Evolutionary conservation across 2,329 filamentous ascomycete species (phyloP), one percentile per base, ranked within the genome.

Genomic region (Neospermospora avenae): DNA sequence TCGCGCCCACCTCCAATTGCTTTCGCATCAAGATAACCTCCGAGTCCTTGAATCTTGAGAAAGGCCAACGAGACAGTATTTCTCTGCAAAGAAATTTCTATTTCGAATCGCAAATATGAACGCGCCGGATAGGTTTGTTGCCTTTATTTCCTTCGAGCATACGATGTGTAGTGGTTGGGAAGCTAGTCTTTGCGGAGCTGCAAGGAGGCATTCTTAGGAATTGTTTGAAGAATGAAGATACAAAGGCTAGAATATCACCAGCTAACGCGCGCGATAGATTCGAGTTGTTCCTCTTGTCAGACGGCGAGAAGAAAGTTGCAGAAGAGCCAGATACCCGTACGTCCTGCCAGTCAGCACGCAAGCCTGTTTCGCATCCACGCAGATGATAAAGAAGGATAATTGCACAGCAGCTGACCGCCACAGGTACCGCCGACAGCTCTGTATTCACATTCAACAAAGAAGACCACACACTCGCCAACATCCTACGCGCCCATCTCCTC

Each of bases 391-490:
- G 39, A 6, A 7, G 4, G 39, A 48, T 18, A 52, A 62, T 20
- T 60, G n/a, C 8, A 41, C 22, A 51, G 20, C 35, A 22, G 18
- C 51, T 61, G 42, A 61, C 24, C 7, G 34, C 54, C 37, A 42
- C 61, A 95, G 92, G 91, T 72, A 92, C 96, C 73, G 91, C 93
- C 22, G 96, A 96, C 74, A 92, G 90, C n/a, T 90, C 91, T 10
- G 90, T 97, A 76, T 99, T 99, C 78, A 86, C 91, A 61, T 87
- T 99, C 77, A 91, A 91, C 77, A 98, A 97, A 76, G 95, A 99
- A 75, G 95, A 99, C 70, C 93, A 97, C 77, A 97, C 93, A 1
- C 84, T 99, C 25, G 95, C 88, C 69, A 97, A 99, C 75, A 82
- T 99, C 58, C 83, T 99, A 59, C 84, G 89, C 51, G 87, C 91